Conservation (phyloP, 164 flowering plant species). For the Pachysandra terminalis region DNA sequence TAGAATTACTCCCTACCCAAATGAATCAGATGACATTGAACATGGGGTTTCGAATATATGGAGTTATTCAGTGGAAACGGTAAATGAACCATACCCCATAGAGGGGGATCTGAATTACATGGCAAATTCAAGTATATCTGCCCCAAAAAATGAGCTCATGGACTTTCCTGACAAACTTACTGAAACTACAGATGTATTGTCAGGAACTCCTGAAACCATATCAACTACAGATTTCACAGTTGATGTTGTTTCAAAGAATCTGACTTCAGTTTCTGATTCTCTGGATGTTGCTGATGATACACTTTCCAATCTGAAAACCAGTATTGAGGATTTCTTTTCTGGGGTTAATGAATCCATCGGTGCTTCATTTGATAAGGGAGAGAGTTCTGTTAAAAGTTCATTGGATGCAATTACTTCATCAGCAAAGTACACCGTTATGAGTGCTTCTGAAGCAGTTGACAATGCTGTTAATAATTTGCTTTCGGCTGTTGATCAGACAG, state of each 20-base stretch:
- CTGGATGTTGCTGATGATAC: constrained; percentile 28
- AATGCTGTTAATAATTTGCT: constrained; percentile 28
- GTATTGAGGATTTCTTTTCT: constrained; percentile 31
- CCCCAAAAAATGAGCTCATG: constrained; percentile 13
- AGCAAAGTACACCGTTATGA: constrained; percentile 27
- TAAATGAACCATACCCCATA: constrained; percentile 10
- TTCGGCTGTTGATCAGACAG: constrained; percentile 42
- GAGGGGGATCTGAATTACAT: constrained; percentile 32
- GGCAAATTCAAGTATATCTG: constrained; percentile 25
- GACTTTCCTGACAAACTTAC: constrained; percentile 21
- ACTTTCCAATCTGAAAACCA: constrained; percentile 30
- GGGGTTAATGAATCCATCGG: constrained; percentile 38
- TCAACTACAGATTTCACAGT: constrained; percentile 15
- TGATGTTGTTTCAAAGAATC: constrained; percentile 24
- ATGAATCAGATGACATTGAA: constrained; percentile 19
- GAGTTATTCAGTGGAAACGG: constrained; percentile 23
- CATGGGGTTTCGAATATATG: constrained; percentile 20
- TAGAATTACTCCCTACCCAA: constrained; percentile 13
- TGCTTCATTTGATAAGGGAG: constrained; percentile 41
- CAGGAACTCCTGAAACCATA: constrained; percentile 26
- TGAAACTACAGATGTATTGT: constrained; percentile 19
- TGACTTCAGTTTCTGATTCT: constrained; percentile 31
- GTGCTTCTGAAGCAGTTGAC: constrained; percentile 45
- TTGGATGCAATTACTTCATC: constrained; percentile 47
- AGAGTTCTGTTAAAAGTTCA: constrained; percentile 36